Conservation (phyloP, 345 rosid species). For the Salix viminalis region DNA sequence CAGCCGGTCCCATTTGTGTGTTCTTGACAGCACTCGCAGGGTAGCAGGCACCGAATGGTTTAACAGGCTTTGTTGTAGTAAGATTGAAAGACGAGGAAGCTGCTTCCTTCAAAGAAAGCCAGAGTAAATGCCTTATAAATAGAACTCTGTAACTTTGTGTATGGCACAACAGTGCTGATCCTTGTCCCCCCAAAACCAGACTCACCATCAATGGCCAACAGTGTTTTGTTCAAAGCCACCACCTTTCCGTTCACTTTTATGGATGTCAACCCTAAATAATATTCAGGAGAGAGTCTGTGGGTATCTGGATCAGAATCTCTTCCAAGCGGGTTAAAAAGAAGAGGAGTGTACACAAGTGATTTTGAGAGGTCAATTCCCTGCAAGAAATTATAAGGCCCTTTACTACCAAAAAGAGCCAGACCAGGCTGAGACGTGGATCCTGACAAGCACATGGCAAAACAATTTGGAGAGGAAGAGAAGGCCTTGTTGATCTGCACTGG, state of each 20-base stretch:
- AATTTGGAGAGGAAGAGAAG: constrained; percentile 17
- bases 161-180: constrained; percentile 12
- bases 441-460: constrained; percentile 29
- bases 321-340: constrained; percentile 21
- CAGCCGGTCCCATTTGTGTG: too few species aligned
- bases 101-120: constrained; percentile 7
- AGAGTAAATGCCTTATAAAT: constrained; percentile 9
- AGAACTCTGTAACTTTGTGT: constrained; percentile 10
- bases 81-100: constrained; percentile 14
- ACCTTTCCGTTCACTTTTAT: constrained; percentile 14
- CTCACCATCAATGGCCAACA: background rate
- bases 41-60: too few species aligned
- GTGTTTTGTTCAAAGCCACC: background rate
- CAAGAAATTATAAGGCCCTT: constrained; percentile 29
- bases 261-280: constrained; percentile 8
- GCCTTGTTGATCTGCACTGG: constrained; percentile 23
- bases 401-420: constrained; percentile 17
- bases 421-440: constrained; percentile 11
- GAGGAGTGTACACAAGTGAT: constrained; percentile 17
- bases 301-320: constrained; percentile 17
- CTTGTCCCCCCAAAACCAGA: constrained; percentile 19
- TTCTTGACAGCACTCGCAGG: too few species aligned
- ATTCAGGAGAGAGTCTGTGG: constrained; percentile 23
- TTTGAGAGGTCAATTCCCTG: constrained; percentile 20
- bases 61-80: background rate